A percentile compares a stretch with the other conserved stretches of the same genome.
These are phyloP conservation scores for Capsella rubella DNA, from an alignment of 441 rosid genomes.

Conservation along the genomic window DNA sequence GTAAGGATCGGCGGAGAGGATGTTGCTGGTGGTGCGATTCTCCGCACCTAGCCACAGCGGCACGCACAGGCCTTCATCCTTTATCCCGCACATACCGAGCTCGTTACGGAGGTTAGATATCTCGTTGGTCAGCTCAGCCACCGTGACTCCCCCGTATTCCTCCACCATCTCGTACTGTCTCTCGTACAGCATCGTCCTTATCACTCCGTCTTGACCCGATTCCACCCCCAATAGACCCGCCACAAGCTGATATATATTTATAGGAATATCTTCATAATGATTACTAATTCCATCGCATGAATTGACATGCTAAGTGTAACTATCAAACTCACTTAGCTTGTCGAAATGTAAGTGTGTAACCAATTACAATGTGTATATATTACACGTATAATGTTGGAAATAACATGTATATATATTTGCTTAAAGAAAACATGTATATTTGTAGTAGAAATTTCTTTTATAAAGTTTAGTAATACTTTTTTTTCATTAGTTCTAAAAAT, in stretches of 20 bases:
- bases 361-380: neutral
- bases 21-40: slow-evolving; percentile 44
- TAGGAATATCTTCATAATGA: neutral
- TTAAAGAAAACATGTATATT: too few relatives aligned
- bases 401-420: neutral
- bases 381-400: neutral
- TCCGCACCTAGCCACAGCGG: slow-evolving; percentile 47
- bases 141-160: slow-evolving; percentile 54
- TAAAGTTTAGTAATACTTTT: neutral
- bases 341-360: neutral
- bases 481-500: neutral
- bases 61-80: slow-evolving; percentile 49
- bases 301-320: too few relatives aligned
- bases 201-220: slow-evolving; percentile 75
- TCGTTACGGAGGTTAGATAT: slow-evolving; percentile 45
- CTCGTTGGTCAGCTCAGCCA: slow-evolving; percentile 42
- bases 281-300: neutral
- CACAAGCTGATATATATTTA: slow-evolving; percentile 50
- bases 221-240: slow-evolving; percentile 73
- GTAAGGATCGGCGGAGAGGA: slow-evolving; percentile 34
- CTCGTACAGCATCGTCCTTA: slow-evolving; percentile 56
- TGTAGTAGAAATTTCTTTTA: neutral
- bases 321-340: neutral
- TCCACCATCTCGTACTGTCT: slow-evolving; percentile 50
- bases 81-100: slow-evolving; percentile 45